Conservation (phyloP, 2,329 filamentous ascomycete genomes). For the Aspergillus brasiliensis region DNA sequence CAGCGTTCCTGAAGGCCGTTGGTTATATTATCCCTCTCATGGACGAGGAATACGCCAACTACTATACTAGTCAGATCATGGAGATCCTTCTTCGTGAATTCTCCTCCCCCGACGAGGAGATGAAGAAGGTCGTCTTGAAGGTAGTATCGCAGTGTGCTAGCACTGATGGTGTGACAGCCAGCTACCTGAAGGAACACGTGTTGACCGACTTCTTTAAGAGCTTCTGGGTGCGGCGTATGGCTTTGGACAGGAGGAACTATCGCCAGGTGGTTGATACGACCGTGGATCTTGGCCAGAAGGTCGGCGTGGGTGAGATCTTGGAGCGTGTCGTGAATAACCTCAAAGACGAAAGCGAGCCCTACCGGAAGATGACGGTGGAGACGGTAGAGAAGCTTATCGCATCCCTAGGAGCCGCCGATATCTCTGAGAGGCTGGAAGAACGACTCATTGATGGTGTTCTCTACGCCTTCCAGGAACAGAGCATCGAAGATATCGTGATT, state of each 20-base stretch:
- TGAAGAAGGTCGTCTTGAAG: constrained; percentile 99
- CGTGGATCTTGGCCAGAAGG: constrained; percentile 94
- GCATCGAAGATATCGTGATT: constrained; percentile 92
- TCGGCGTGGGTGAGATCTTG: constrained; percentile 93
- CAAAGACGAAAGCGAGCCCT: constrained; percentile 97
- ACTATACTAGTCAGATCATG: constrained; percentile 99
- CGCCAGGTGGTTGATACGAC: constrained; percentile 97
- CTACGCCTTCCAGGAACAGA: constrained; percentile 96
- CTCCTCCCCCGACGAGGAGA: constrained; percentile 95
- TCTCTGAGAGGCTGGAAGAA: constrained; percentile 89
- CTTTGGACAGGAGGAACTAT: constrained; percentile 95
- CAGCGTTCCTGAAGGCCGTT: constrained; percentile 94
- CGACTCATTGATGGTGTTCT: constrained; percentile 92
- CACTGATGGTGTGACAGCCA: constrained; percentile 91
- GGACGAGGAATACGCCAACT: constrained; percentile 99
- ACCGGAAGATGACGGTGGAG: constrained; percentile 98
- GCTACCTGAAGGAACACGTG: constrained; percentile 93
- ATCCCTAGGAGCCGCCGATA: constrained; percentile 88
- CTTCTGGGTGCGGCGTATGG: constrained; percentile 98
- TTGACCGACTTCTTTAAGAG: constrained; percentile 97
- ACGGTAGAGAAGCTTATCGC: constrained; percentile 96
- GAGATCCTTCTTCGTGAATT: constrained; percentile 96
- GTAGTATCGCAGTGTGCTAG: constrained; percentile 94
- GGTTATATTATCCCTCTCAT: constrained; percentile 98
- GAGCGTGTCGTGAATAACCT: constrained; percentile 92